Evolutionary conservation across 1,139 yeast genomes (phyloP).

Genomic region (Candida sp.): DNA sequence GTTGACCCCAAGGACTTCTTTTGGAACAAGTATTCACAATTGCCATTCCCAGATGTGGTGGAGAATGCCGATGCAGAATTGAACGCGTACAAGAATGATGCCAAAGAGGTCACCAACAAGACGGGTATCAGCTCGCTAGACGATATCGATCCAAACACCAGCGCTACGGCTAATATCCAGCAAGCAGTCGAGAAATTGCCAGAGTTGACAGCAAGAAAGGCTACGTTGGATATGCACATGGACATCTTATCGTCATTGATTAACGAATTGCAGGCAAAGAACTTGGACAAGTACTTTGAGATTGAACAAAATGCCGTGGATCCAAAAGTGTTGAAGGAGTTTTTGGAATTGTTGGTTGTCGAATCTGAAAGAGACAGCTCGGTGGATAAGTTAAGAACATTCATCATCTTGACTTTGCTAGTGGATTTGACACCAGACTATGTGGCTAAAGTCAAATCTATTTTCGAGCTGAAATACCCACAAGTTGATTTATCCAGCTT

Average conservation of each 20-base stretch:
- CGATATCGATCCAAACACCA: slow-evolving; percentile 70
- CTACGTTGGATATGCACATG: slow-evolving; percentile 96
- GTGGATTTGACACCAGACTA: slow-evolving; percentile 67
- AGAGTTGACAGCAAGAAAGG: slow-evolving; percentile 86
- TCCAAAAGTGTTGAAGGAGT: slow-evolving; percentile 63
- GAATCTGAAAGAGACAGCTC: slow-evolving; percentile 61
- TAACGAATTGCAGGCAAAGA: slow-evolving; percentile 82
- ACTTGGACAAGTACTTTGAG: slow-evolving; percentile 89
- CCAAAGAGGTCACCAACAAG: slow-evolving; percentile 79
- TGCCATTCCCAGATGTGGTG: slow-evolving; percentile 98
- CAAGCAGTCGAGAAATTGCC: slow-evolving; percentile 94
- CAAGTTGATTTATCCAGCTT: slow-evolving; percentile 69
- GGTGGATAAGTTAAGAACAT: slow-evolving; percentile 85
- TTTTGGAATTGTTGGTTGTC: slow-evolving; percentile 56
- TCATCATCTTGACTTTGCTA: slow-evolving; percentile 68
- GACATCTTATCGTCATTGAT: slow-evolving; percentile 87
- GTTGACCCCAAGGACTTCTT: slow-evolving; percentile 93
- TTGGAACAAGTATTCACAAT: slow-evolving; percentile 82
- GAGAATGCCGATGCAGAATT: slow-evolving; percentile 91
- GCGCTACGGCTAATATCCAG: slow-evolving; percentile 77
- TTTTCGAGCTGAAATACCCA: slow-evolving; percentile 56
- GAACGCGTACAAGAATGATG: slow-evolving; percentile 81
- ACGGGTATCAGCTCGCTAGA: slow-evolving; percentile 75
- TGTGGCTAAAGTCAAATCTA: slow-evolving; percentile 65
- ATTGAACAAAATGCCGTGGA: slow-evolving; percentile 80